Evolutionary conservation across 139 green algal species (phyloP), one percentile per base, ranked within the genome.

Genomic region (Haematococcus sp.): DNA sequence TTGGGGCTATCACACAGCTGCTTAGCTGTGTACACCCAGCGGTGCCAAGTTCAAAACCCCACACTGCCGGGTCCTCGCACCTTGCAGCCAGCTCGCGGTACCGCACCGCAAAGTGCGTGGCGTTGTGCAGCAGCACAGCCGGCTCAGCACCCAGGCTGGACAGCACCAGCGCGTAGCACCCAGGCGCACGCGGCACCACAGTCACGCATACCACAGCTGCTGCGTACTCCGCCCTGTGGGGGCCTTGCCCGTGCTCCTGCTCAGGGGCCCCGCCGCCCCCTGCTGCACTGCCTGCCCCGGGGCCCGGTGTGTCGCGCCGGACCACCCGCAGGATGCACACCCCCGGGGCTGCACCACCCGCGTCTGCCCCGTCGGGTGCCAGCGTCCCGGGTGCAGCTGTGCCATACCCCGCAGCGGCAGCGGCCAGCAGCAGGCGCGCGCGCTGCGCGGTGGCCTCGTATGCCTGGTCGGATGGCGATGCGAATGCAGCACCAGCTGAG

Each of bases 141-240:
- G 61, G 61, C 32, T 49, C 27, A 5, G 4, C 61, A 2, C 61
- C 61, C 31, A 68, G 61, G 31, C 15, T 13, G 7, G 25, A 28
- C 25, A 68, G 34, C 61, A 68, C 61, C 61, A 68, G 61, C 15
- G 32, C 32, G 27, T n/a, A 68, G 61, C 61, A 68, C 4, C 61
- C 61, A 2, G 61, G 61, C 23, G 58, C 58, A 40, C 58, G 58
- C 58, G 58, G n/a, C 58, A 65, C 58, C n/a, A 65, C n/a, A 3
- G 23, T 28, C 58, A 65, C 58, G 9, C 58, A 22, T n/a, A 65
- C 23, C 58, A 65, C 58, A 28, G 34, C 58, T 22, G n/a, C 28
- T 9, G 30, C 58, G 23, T 22, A 33, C 58, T 65, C 58, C 9
- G 23, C 58, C 7, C 40, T 7, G 40, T 49, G 40, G 7, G 40